Evolutionary conservation across 108 stramenopile species (phyloP), one percentile per base, ranked within the genome.

Genomic region (Nitzschia inconspicua): DNA sequence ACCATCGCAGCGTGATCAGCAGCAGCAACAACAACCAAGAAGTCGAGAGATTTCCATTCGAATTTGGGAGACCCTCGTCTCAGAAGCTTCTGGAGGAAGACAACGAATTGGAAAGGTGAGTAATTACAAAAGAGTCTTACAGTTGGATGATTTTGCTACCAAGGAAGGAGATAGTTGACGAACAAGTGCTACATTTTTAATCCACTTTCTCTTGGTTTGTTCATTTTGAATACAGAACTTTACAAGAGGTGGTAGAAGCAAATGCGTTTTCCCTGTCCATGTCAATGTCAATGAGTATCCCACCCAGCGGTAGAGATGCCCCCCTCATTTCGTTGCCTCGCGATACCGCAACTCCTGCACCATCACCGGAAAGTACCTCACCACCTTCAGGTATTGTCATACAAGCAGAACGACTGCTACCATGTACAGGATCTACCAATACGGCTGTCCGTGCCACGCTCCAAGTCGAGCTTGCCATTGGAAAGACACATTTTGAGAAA

Each of bases 251-350:
- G 1, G 16, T 63, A 14, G 62, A 63, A 3, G 62, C 23, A 3
- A 34, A 34, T 5, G n/a, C 11, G 10, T 4, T 61, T 47, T 32
- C 30, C 14, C 11, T 40, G 23, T 36, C 47, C 25, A 29, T 44
- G 41, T 43, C 41, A 1, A 63, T 63, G 62, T 51, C 49, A 32
- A 63, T 63, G 62, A 63, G 62, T 44, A 63, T 63, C 50, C 16
- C 49, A 18, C 31, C 26, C 8, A 20, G 18, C 34, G 3, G 8
- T 9, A 36, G 11, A 37, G 44, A 7, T 6, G 44, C n/a, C n/a
- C 7, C 44, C 44, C 44, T n/a, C 16, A 19, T 24, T 14, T 10
- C 13, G 16, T 26, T 11, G 13, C 26, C 43, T 4, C 28, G 28
- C 19, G 41, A 9, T 28, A 22, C 57, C 43, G 8, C 30, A n/a